Base-by-base conservation (phyloP, 306 rosid genomes). In the Cicer cuneatum region DNA sequence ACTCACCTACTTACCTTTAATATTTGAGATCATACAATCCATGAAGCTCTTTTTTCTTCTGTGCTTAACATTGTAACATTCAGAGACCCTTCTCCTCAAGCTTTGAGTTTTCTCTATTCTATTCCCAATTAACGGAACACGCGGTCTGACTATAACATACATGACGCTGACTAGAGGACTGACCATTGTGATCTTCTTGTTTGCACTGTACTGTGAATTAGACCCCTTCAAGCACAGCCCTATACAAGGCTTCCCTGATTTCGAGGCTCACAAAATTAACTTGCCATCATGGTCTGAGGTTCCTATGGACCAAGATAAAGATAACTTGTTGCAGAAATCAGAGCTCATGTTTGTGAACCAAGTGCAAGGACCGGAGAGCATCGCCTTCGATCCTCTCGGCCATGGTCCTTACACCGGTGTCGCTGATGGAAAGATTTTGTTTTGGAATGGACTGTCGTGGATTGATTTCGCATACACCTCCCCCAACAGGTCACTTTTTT, bases 371-470 rank as follows among this genome's bases (percentile, higher is more conserved):
- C 98, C 97, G 2, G 98, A 93, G 83, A 91, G 98, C 71, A 43
- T 91, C 52, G 89, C 79, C 5, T 93, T 93, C 10, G 97, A 93
- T 67, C 83, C 85, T 51, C 94, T 75, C 56, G 98, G 96, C 58
- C 93, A 87, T n/a, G 98, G 97, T 1, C 98, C 98, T 10, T 91
- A 91, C 79, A 83, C 96, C 6, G 98, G 98, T 33, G 93, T 93
- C 12, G 97, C 97, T 38, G 97, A 93, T 82, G 97, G 98, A 42
- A 80, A 96, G 58, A 37, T 93, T 21, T 39, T 91, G 66, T 84
- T 89, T 86, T 93, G 96, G 97, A 82, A 89, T 66, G 98, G 94
- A 16, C 72, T 80, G 0, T 73, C 90, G 11, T 93, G 97, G 97
- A 81, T 75, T 74, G 87, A 88, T 80, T 93, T 93, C 69, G 97